phyloP scores from a whole-genome alignment of 495 filamentous ascomycete genomes.

The Hypoxylon lienhwacheense region DNA sequence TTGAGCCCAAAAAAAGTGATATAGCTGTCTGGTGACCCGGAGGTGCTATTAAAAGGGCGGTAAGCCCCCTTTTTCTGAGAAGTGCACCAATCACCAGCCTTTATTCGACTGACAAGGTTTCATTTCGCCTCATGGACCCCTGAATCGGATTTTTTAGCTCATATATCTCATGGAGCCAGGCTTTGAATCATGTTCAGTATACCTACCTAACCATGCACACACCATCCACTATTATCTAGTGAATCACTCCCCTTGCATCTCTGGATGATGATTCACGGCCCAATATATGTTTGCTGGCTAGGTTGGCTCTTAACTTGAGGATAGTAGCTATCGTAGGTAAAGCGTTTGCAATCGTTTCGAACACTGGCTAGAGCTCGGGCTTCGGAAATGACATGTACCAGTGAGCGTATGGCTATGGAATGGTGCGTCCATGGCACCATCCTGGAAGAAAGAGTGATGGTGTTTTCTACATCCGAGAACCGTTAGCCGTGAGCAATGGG shows the following conservation, averaged over 20 bases:
- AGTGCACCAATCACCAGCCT: too few relatives aligned
- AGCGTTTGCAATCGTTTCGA: neutral
- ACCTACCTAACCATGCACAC: neutral
- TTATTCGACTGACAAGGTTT: too few relatives aligned
- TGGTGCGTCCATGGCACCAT: neutral
- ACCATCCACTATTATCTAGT: constrained; percentile 5
- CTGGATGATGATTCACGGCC: neutral
- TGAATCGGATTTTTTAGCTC: neutral
- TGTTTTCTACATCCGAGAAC: constrained; percentile 12
- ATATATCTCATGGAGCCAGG: constrained; percentile 6
- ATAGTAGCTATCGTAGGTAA: neutral
- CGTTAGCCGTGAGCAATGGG: constrained; percentile 6
- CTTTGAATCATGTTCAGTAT: constrained; percentile 2
- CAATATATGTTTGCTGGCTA: neutral
- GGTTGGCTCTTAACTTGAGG: neutral
- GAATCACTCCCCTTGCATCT: neutral
- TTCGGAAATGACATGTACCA: constrained; percentile 11
- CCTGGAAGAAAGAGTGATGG: neutral
- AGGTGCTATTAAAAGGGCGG: too few relatives aligned
- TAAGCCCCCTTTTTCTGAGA: too few relatives aligned
- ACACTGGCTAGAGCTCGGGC: constrained; percentile 13
- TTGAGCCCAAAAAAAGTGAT: too few relatives aligned
- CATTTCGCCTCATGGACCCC: neutral
- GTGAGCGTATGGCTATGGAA: neutral
- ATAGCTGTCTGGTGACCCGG: too few relatives aligned